These are phyloP conservation scores for Monosporascus sp. DNA, from an alignment of 2,329 filamentous ascomycete genomes.

Conservation along the genomic window DNA sequence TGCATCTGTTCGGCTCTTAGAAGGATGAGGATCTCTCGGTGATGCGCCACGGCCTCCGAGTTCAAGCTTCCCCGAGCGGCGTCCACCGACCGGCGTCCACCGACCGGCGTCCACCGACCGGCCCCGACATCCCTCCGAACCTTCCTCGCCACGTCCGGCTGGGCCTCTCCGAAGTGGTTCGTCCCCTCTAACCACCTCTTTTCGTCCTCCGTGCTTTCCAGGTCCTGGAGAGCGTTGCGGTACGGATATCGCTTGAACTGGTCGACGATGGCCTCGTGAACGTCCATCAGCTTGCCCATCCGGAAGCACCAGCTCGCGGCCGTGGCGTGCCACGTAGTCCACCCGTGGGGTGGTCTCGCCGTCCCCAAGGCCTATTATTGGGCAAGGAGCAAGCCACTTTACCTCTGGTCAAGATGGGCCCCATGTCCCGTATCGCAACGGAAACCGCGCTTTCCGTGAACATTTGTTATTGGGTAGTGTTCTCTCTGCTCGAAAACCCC, in stretches of 20 bases:
- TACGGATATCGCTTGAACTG: slow-evolving; percentile 25
- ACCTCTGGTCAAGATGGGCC: too few relatives aligned
- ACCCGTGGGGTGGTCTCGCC: too few relatives aligned
- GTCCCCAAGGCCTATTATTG: too few relatives aligned
- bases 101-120: slow-evolving; percentile 18
- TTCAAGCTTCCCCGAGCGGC: slow-evolving; percentile 9
- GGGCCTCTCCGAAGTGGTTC: slow-evolving; percentile 9
- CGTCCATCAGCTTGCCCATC: slow-evolving; percentile 20
- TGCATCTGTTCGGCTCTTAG: too few relatives aligned
- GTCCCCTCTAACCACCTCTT: slow-evolving; percentile 16
- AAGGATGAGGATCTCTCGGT: too few relatives aligned
- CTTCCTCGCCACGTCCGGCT: slow-evolving; percentile 8
- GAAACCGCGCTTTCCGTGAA: too few relatives aligned
- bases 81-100: slow-evolving; percentile 21
- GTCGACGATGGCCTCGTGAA: slow-evolving; percentile 22
- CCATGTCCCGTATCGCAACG: too few relatives aligned
- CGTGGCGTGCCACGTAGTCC: too few relatives aligned
- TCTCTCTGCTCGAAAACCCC: too few relatives aligned
- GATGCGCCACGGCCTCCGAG: background rate
- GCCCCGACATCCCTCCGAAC: slow-evolving; percentile 7
- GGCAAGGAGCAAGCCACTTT: too few relatives aligned
- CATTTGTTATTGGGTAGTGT: too few relatives aligned
- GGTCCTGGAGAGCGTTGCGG: slow-evolving; percentile 17
- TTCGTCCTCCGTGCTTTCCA: slow-evolving; percentile 18
- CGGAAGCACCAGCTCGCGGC: slow-evolving; percentile 13